Evolutionary conservation across 2,329 filamentous ascomycete genomes (phyloP).

Genomic region (Colletotrichum cuscutae): DNA sequence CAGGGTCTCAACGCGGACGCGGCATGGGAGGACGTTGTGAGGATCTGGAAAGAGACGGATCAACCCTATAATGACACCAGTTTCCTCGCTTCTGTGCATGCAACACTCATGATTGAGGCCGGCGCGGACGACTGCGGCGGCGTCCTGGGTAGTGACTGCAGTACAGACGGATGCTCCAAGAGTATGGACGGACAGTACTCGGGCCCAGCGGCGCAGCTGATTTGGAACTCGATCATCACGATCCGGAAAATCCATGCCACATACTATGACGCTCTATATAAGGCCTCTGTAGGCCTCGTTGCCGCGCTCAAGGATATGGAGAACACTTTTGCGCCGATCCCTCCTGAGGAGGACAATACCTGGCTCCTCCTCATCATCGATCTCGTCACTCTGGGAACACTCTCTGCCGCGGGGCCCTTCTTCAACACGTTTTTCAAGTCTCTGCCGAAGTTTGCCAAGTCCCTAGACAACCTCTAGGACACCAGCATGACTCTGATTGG

Average conservation of each 20-base stretch:
- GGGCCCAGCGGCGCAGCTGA: constrained; percentile 36
- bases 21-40: constrained; percentile 42
- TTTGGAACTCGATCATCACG: constrained; percentile 41
- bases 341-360: constrained; percentile 36
- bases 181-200: constrained; percentile 31
- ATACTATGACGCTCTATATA: not conserved
- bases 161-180: not conserved
- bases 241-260: constrained; percentile 36
- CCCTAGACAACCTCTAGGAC: constrained; percentile 41
- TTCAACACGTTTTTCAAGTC: constrained; percentile 42
- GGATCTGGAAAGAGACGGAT: constrained; percentile 37
- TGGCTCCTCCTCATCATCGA: constrained; percentile 44
- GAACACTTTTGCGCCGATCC: constrained; percentile 42
- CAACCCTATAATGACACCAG: not conserved
- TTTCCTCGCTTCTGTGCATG: constrained; percentile 35
- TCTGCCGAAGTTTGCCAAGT: constrained; percentile 36
- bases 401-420: constrained; percentile 39
- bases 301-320: constrained; percentile 17
- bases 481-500: constrained; percentile 40
- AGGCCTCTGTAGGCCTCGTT: not conserved
- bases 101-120: not conserved
- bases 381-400: constrained; percentile 41
- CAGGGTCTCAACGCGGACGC: constrained; percentile 35
- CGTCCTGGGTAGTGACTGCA: not conserved
- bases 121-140: not conserved